These are phyloP conservation scores for Mrakia frigida DNA, from an alignment of 768 basidiomycete species.

Conservation along the genomic window DNA sequence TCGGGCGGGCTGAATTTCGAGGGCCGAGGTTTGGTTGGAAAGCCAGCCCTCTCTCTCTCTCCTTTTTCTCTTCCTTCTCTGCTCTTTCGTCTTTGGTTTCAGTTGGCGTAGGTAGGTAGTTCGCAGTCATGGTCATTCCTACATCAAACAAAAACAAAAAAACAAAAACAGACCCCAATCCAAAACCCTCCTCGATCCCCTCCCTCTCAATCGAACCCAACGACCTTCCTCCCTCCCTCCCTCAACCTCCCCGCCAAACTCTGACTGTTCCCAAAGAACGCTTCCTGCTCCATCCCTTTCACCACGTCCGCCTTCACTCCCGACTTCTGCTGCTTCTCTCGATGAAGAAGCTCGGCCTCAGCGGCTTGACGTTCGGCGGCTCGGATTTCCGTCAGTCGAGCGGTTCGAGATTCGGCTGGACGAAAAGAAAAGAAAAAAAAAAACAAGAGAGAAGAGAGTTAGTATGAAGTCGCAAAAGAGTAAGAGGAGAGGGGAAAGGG, in stretches of 20 bases:
- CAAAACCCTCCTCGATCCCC: neutral
- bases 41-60: too few relatives aligned
- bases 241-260: conserved; percentile 29
- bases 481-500: neutral
- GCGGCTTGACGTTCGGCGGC: conserved; percentile 9
- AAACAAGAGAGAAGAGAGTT: neutral
- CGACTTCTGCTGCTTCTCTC: conserved; percentile 16
- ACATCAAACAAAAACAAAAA: neutral
- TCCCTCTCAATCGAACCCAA: conserved; percentile 8
- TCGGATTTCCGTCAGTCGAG: conserved; percentile 15
- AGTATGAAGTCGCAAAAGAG: neutral
- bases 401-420: conserved; percentile 15
- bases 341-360: conserved; percentile 7
- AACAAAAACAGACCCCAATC: neutral
- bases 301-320: conserved; percentile 29
- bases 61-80: neutral
- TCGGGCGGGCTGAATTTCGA: neutral
- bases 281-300: conserved; percentile 30
- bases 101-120: neutral
- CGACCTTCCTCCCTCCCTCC: conserved; percentile 25
- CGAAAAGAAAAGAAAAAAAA: neutral
- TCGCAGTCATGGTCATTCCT: neutral
- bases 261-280: conserved; percentile 22
- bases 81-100: neutral
- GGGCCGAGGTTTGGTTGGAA: neutral